Percentiles rank a stretch among this genome's conserved stretches.
Conservation (phyloP, 371 early-diverging fungal genomes). For the Syncephalastrum sp. region DNA sequence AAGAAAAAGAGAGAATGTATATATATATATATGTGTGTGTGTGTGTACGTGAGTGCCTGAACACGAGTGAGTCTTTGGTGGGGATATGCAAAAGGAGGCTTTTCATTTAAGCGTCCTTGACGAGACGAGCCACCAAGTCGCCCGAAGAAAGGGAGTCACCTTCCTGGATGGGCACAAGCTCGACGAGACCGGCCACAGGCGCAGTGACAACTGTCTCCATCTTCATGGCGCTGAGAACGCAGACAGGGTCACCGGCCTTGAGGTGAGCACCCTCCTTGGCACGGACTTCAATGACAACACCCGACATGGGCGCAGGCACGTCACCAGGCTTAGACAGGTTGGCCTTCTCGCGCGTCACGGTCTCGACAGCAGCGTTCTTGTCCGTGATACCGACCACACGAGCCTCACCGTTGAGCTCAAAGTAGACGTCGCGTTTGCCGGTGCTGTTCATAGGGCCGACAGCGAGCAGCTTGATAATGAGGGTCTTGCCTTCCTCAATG, state of each 20-base stretch:
- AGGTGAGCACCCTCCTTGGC: slow-evolving; percentile 78
- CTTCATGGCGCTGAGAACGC: slow-evolving; percentile 94
- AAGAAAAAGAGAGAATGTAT: too few species aligned
- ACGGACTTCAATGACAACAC: slow-evolving; percentile 89
- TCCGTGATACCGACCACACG: slow-evolving; percentile 80
- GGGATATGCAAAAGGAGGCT: too few species aligned
- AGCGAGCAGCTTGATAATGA: slow-evolving; percentile 90
- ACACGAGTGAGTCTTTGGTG: too few species aligned
- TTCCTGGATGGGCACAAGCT: slow-evolving; percentile 65
- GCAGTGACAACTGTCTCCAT: slow-evolving; percentile 95
- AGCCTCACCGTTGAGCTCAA: slow-evolving; percentile 92
- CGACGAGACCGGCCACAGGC: slow-evolving; percentile 77
- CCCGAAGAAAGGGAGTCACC: slow-evolving; percentile 81
- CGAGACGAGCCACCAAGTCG: slow-evolving; percentile 74
- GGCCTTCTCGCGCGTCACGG: slow-evolving; percentile 75
- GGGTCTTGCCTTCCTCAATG: slow-evolving; percentile 85
- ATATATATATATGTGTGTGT: too few species aligned
- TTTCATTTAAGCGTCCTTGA: slow-evolving; percentile 38
- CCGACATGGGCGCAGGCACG: slow-evolving; percentile 95
- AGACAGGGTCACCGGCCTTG: slow-evolving; percentile 88
- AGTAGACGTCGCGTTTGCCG: slow-evolving; percentile 92
- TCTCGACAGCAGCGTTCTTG: slow-evolving; percentile 59
- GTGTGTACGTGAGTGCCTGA: too few species aligned
- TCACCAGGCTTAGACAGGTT: slow-evolving; percentile 75
- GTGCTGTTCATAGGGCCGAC: slow-evolving; percentile 78